Base-by-base conservation (phyloP, 179 eudicot genomes). In the Camellia oleifera region DNA sequence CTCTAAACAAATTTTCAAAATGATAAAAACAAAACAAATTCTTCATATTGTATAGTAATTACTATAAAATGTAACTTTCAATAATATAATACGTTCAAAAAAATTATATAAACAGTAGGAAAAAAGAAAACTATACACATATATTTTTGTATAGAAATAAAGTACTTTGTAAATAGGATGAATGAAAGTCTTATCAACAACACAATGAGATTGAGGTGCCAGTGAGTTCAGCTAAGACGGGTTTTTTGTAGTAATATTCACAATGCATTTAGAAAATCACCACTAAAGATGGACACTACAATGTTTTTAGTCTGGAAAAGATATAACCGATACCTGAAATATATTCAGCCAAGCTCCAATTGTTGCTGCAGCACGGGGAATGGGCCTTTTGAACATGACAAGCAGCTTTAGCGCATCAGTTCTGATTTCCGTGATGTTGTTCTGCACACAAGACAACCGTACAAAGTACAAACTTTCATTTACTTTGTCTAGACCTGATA, bases 341-440 rank as follows among this genome's bases (percentile, higher is more conserved):
- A 96, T 94, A 83, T 96, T 94, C 11, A 94, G 81, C 96, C 99
- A 96, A 45, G 98, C 98, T 64, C 99, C 98, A 18, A 92, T 91
- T 60, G 99, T 94, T 48, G 93, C 93, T 77, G 92, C 88, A 81
- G 93, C 90, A 72, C 93, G 97, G 81, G 99, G 99, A 77, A 88
- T 86, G 4, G 98, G 98, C 78, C 99, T 81, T 84, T 84, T 94
- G 64, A 87, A 90, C 90, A 96, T 85, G 71, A 84, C 89, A 81
- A 94, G 98, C 82, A 96, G 85, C 85, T 94, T 94, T 70, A 96
- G 83, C 52, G 97, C 97, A 90, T 94, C 97, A 20, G 97, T 87
- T 87, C 97, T 92, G 53, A 94, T 94, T 84, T 94, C 98, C 74
- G 93, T 88, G 76, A 92, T 68, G 82, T 96, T 96, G 85, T 94